Base-by-base conservation (phyloP, 345 rosid genomes). In the Eucalyptus fibrosa region DNA sequence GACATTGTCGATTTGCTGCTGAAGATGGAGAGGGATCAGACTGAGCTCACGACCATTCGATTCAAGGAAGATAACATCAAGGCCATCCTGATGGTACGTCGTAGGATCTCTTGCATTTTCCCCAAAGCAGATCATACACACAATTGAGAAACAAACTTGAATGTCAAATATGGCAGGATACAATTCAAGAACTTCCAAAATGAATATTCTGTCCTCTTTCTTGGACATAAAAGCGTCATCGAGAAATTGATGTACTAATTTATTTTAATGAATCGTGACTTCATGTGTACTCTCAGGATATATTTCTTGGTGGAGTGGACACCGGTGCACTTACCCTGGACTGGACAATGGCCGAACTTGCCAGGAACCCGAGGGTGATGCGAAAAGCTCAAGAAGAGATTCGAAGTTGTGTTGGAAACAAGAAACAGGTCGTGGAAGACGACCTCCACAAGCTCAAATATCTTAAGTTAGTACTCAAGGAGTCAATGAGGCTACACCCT, bases 341-440 rank as follows among this genome's bases (percentile, higher is more conserved):
- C 15, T 94, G 96, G 96, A 90, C 96, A 42, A 92, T 93, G 94
- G 87, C 96, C 8, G 94, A 93, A 88, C 92, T 94, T 2, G 88
- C 50, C 34, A 92, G 89, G 88, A 93, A 94, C 87, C 93, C 93
- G 4, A 89, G 89, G 65, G 90, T 80, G 51, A 92, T 94, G 94
- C 93, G 87, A 88, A 94, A 92, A 89, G 92, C 89, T 1, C 94
- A 91, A 90, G 88, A 92, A 1, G 96, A 94, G 91, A 80, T 94
- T 45, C 91, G 95, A 89, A 88, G 86, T 16, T 86, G 47, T 17
- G 55, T 92, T 8, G 92, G 92, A 13, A 89, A 90, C 30, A 89
- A 82, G 49, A 91, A 92, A 89, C 45, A n/a, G 24, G 93, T 95
- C 14, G 53, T 42, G 10, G 93, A 92, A 89, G 95, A 50, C 3